Percentiles rank a stretch among this genome's conserved stretches.
phyloP scores from a whole-genome alignment of 1,284 basidiomycete genomes.

The Hymenochaete sp. region DNA sequence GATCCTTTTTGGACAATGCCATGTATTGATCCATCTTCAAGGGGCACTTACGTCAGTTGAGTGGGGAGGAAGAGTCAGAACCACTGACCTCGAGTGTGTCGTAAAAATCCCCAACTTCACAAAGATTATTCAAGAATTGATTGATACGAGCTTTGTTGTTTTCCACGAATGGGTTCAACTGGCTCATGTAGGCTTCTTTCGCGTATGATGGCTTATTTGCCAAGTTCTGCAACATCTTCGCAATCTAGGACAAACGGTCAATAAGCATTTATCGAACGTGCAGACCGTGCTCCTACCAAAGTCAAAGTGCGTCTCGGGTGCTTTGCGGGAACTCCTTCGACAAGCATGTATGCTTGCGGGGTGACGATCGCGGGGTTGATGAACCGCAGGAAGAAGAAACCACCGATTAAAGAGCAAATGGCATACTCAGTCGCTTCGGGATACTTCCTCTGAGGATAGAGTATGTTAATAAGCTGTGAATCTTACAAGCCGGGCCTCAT shows the following conservation, averaged over 20 bases:
- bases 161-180: conserved; percentile 96
- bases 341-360: conserved; percentile 99
- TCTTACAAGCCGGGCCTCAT: conserved; percentile 7
- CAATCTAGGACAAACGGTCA: conserved; percentile 54
- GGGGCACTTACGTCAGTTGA: conserved; percentile 7
- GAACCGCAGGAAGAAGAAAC: conserved; percentile 99
- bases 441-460: conserved; percentile 75
- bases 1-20: conserved; percentile 97
- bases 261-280: not conserved
- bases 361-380: conserved; percentile 99
- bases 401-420: conserved; percentile 96
- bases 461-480: conserved; percentile 6
- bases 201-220: conserved; percentile 98
- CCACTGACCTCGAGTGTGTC: conserved; percentile 86
- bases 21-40: conserved; percentile 97
- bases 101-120: conserved; percentile 99
- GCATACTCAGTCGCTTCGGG: conserved; percentile 96
- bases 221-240: conserved; percentile 99
- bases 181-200: conserved; percentile 98
- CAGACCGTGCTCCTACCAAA: conserved; percentile 45
- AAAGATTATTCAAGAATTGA: conserved; percentile 91
- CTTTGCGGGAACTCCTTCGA: conserved; percentile 94
- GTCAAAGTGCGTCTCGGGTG: conserved; percentile 94
- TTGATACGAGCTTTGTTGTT: conserved; percentile 97
- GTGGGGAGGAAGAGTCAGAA: not conserved